These are phyloP conservation scores for Trichoderma sp. DNA, from an alignment of 2,329 filamentous ascomycete genomes.

Conservation along the genomic window DNA sequence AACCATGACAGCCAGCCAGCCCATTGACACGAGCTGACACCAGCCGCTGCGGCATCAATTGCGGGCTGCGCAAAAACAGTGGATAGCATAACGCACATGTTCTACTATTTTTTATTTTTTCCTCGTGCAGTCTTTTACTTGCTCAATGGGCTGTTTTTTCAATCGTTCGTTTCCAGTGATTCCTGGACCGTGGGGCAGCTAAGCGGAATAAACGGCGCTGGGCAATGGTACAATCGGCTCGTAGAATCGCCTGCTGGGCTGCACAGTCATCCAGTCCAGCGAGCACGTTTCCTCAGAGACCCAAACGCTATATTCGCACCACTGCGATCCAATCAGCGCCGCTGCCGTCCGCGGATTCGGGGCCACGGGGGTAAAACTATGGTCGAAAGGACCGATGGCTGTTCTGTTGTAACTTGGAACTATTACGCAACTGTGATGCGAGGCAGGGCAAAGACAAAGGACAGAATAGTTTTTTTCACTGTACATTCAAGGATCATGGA, in stretches of 20 bases:
- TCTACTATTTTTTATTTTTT: not conserved
- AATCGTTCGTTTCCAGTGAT: not conserved
- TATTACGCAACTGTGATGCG: constrained; percentile 26
- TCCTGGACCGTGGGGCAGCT: not conserved
- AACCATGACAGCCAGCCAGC: not conserved
- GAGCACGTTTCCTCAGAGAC: constrained; percentile 19
- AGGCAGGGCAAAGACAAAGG: not conserved
- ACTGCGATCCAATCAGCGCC: constrained; percentile 8
- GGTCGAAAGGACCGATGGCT: not conserved
- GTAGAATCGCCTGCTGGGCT: not conserved
- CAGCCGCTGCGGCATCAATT: not conserved
- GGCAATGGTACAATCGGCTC: constrained; percentile 10
- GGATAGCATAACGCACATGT: not conserved
- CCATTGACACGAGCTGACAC: not conserved
- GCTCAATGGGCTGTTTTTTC: not conserved
- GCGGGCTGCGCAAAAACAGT: not conserved
- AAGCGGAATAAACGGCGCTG: constrained; percentile 3
- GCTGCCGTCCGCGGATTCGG: not conserved
- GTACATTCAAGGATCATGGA: not conserved
- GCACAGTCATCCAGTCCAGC: constrained; percentile 19
- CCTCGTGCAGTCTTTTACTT: not conserved
- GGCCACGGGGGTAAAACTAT: not conserved
- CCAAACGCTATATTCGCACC: constrained; percentile 7
- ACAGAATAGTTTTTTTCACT: not conserved
- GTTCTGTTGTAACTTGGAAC: constrained; percentile 6